phyloP scores from a whole-genome alignment of 148 eudicot genomes.

The Camellia lanceoleosa region DNA sequence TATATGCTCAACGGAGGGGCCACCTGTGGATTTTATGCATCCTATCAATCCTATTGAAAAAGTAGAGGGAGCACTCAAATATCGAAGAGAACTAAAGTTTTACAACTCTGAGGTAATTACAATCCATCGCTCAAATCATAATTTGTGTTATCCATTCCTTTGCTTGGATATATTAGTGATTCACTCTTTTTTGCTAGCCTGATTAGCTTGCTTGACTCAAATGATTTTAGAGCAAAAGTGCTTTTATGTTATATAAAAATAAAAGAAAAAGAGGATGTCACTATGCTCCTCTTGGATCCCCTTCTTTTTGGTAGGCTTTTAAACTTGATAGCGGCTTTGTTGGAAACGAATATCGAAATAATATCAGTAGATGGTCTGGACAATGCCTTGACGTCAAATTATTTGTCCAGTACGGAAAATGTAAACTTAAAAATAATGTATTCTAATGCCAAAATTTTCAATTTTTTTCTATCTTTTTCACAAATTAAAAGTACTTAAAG shows the following conservation, averaged over 20 bases:
- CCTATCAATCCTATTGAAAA: conserved; percentile 95
- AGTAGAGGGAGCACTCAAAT: conserved; percentile 68
- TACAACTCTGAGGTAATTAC: conserved; percentile 83
- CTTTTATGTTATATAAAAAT: not conserved
- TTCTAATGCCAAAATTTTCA: too few relatives aligned
- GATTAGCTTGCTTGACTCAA: not conserved
- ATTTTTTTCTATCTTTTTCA: too few relatives aligned
- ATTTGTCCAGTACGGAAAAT: too few relatives aligned
- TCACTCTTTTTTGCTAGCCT: not conserved
- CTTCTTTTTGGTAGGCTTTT: not conserved
- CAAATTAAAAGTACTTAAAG: too few relatives aligned
- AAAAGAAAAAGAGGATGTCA: not conserved
- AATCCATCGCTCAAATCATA: not conserved
- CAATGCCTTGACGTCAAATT: too few relatives aligned
- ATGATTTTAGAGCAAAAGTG: not conserved
- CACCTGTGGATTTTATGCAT: conserved; percentile 74
- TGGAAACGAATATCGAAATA: not conserved
- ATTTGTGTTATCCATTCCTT: too few relatives aligned
- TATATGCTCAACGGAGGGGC: conserved; percentile 82
- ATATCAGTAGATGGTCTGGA: not conserved
- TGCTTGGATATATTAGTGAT: not conserved
- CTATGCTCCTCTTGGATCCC: not conserved
- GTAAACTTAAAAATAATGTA: too few relatives aligned
- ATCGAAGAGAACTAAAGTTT: conserved; percentile 63
- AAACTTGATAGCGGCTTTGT: not conserved